Base-by-base conservation (phyloP, 768 basidiomycete species). In the Coprinellus aureogranulatus region DNA sequence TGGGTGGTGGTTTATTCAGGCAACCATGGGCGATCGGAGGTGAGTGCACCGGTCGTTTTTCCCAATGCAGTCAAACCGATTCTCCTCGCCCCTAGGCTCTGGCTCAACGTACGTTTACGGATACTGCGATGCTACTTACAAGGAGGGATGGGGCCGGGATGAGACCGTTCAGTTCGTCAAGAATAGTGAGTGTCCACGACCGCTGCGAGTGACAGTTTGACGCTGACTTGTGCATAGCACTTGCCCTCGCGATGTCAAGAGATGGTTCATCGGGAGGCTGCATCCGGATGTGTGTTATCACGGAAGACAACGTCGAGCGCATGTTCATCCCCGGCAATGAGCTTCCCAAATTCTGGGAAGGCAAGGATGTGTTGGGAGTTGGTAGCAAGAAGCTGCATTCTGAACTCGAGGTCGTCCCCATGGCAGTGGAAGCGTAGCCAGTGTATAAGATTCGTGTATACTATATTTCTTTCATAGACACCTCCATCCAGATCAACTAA, bases 1-100 rank as follows among this genome's bases (percentile, higher is more conserved):
- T 99, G 14, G 97, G 97, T 23, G 97, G 97, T 53, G 97, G 97
- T 26, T 76, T 96, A 46, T 98, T 99, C 84, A 86, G 91, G 59
- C 95, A 96, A 64, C 95, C 96, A 6, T 99, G 97, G 97, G 93
- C 96, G 48, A 98, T 99, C 61, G 97, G 95, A 71, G 94, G 94
- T 91, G 67, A 41, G 84, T 70, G 44, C 34, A 34, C 34, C 34
- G 34, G n/a, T n/a, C n/a, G n/a, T n/a, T n/a, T n/a, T n/a, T n/a
- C n/a, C n/a, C n/a, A n/a, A n/a, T n/a, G n/a, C n/a, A n/a, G n/a
- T n/a, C n/a, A n/a, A n/a, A n/a, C n/a, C n/a, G n/a, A n/a, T n/a
- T n/a, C n/a, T n/a, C n/a, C n/a, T n/a, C n/a, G n/a, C n/a, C n/a
- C n/a, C 20, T 62, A 93, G 90, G 93, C 25, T 96, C 94, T 51